Evolutionary conservation across 768 basidiomycete species (phyloP).

Genomic region (Lyophyllum decastes): DNA sequence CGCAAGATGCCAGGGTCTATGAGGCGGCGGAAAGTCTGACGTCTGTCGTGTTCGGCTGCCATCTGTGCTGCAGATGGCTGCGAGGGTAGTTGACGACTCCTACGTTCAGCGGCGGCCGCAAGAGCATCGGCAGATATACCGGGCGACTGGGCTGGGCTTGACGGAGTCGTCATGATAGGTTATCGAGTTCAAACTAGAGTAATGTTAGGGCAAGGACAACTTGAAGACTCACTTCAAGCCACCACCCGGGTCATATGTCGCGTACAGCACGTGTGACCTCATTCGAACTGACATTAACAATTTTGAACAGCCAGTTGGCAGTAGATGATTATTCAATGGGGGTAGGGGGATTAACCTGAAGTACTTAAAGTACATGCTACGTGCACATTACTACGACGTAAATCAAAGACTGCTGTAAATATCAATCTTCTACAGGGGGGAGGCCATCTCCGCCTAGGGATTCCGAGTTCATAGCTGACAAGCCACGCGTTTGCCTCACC

Average conservation of each 20-base stretch:
- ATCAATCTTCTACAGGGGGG: conserved; percentile 3
- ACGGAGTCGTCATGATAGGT: conserved; percentile 8
- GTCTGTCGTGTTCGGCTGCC: conserved; percentile 60
- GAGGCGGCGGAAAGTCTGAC: conserved; percentile 72
- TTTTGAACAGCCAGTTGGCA: too few relatives aligned
- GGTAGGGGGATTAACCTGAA: too few relatives aligned
- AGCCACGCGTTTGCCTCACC: conserved; percentile 12
- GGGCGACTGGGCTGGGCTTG: conserved; percentile 3
- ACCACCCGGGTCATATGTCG: background rate
- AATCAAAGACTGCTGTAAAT: background rate
- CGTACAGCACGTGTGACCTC: background rate
- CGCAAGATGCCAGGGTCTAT: conserved; percentile 80
- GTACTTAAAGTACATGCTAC: too few relatives aligned
- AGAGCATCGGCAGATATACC: conserved; percentile 35
- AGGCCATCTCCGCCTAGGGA: background rate
- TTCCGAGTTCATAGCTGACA: conserved; percentile 3
- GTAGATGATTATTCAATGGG: too few relatives aligned
- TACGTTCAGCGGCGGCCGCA: conserved; percentile 48
- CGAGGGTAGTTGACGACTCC: conserved; percentile 32
- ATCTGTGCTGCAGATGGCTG: conserved; percentile 39
- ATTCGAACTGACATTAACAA: too few relatives aligned
- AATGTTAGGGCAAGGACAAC: background rate
- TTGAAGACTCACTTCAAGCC: background rate
- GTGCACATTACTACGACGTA: too few relatives aligned
- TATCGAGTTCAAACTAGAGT: background rate